Conservation (phyloP, 2,329 filamentous ascomycete species). For the Cladosporium halotolerans region DNA sequence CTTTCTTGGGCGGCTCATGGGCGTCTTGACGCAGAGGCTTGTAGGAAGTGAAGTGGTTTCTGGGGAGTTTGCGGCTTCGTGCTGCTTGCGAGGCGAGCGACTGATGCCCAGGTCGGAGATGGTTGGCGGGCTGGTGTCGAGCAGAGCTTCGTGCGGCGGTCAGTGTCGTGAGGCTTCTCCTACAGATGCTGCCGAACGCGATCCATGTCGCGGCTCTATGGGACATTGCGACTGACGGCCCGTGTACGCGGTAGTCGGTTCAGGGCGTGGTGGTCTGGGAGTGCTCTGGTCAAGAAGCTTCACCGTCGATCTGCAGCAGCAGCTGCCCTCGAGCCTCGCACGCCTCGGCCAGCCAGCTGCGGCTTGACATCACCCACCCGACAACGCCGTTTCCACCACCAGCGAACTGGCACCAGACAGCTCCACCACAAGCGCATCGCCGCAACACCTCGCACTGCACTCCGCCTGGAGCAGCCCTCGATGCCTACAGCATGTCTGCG, state of each 20-base stretch:
- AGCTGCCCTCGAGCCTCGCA: not conserved
- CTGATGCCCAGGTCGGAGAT: constrained; percentile 15
- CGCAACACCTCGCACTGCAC: not conserved
- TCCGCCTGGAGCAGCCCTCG: constrained; percentile 1
- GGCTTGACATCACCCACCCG: constrained; percentile 8
- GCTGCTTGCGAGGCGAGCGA: constrained; percentile 18
- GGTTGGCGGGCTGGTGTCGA: constrained; percentile 11
- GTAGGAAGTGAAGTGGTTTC: constrained; percentile 23
- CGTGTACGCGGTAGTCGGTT: too few species aligned
- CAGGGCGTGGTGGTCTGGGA: too few species aligned
- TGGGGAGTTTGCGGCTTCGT: constrained; percentile 17
- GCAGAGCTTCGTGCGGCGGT: constrained; percentile 16
- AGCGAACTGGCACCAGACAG: not conserved
- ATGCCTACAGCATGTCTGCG: constrained; percentile 30
- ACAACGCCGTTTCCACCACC: not conserved
- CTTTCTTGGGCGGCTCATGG: constrained; percentile 12
- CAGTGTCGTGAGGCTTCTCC: constrained; percentile 19
- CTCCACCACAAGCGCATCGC: not conserved
- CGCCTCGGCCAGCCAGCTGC: not conserved
- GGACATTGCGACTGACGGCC: not conserved
- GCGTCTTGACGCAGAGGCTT: constrained; percentile 16
- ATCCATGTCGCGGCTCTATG: constrained; percentile 24
- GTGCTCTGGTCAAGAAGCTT: too few species aligned
- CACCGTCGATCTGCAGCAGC: not conserved
- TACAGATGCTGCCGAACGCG: constrained; percentile 20